A percentile compares a stretch with the other conserved stretches of the same genome.
Evolutionary conservation across 1,284 basidiomycete species (phyloP).

Genomic region (Cutaneotrichosporon mucoides): DNA sequence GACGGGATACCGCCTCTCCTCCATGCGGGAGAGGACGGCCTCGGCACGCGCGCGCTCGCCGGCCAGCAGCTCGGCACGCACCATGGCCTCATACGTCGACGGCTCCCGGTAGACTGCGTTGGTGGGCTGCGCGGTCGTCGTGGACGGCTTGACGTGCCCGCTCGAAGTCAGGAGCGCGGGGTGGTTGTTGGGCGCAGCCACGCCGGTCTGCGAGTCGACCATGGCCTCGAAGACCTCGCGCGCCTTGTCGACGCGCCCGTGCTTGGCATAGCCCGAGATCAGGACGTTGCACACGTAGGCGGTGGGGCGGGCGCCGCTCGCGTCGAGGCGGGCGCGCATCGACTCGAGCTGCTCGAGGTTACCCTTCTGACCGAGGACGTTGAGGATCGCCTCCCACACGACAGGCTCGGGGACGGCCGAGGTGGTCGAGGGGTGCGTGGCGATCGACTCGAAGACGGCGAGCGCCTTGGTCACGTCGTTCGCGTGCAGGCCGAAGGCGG

Average conservation of each 20-base stretch:
- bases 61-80: slow-evolving; percentile 78
- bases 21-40: slow-evolving; percentile 69
- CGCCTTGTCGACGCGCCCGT: slow-evolving; percentile 65
- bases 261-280: slow-evolving; percentile 80
- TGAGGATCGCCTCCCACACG: slow-evolving; percentile 85
- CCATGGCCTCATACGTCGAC: slow-evolving; percentile 75
- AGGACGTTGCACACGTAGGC: slow-evolving; percentile 93
- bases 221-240: slow-evolving; percentile 79
- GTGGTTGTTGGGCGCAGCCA: slow-evolving; percentile 87
- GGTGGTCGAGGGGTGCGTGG: slow-evolving; percentile 51
- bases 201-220: slow-evolving; percentile 68
- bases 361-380: slow-evolving; percentile 74
- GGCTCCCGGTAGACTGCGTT: slow-evolving; percentile 79
- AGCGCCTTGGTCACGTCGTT: slow-evolving; percentile 76
- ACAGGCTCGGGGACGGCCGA: slow-evolving; percentile 68
- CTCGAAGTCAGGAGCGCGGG: slow-evolving; percentile 56
- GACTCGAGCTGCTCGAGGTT: slow-evolving; percentile 72
- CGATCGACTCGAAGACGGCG: slow-evolving; percentile 71
- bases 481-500: slow-evolving; percentile 76
- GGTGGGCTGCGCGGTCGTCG: slow-evolving; percentile 50
- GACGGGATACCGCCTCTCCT: slow-evolving; percentile 53
- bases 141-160: slow-evolving; percentile 45
- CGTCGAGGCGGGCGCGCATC: slow-evolving; percentile 64
- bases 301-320: slow-evolving; percentile 73
- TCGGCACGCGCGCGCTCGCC: slow-evolving; percentile 62